Percentiles rank a stretch among this genome's conserved stretches.
Evolutionary conservation across 78 protist species (phyloP).

Genomic region (Dictyostelium capitatum): DNA sequence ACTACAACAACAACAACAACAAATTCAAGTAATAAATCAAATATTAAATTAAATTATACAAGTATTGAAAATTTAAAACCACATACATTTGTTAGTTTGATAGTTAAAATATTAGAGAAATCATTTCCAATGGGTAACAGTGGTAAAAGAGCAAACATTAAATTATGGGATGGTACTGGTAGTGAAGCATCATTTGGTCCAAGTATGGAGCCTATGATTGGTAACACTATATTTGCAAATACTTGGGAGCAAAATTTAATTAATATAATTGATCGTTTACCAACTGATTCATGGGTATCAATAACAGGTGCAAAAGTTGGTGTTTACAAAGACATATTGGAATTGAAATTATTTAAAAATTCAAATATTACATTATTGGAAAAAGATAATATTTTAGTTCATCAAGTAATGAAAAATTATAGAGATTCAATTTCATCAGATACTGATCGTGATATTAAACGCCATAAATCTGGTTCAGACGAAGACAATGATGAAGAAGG

Average conservation of each 20-base stretch:
- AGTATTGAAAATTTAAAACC: neutral
- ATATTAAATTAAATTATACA: neutral
- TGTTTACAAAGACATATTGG: neutral
- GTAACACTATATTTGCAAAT: neutral
- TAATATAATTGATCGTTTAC: neutral
- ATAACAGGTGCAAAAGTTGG: neutral
- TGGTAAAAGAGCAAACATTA: neutral
- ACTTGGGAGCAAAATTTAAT: conserved; percentile 8
- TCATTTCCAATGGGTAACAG: neutral
- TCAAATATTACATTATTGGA: neutral
- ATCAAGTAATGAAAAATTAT: neutral
- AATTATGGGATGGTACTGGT: conserved; percentile 72
- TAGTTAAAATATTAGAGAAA: neutral
- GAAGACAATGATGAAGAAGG: neutral
- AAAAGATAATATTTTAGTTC: neutral
- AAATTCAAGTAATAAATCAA: neutral
- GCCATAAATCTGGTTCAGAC: neutral
- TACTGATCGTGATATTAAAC: neutral
- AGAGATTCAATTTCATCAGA: neutral
- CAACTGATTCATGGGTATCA: neutral
- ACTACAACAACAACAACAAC: neutral
- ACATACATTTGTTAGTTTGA: neutral
- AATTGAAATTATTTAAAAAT: conserved; percentile 12
- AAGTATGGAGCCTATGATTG: neutral
- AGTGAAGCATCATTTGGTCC: neutral